These are phyloP conservation scores for Xylariaceae sp. DNA, from an alignment of 2,329 filamentous ascomycete genomes.

Conservation along the genomic window DNA sequence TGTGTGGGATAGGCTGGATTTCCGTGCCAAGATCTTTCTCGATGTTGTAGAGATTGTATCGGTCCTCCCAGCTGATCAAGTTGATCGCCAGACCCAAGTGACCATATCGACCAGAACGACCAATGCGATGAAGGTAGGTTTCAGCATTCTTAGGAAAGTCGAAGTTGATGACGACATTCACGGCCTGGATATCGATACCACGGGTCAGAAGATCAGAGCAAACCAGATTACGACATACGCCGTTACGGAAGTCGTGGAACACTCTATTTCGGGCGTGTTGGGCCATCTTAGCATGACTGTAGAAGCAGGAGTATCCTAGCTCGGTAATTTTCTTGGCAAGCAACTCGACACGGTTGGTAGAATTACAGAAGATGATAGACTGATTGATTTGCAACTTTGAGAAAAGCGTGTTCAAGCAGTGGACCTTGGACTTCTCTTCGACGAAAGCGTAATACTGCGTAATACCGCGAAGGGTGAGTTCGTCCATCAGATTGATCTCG, in stretches of 20 bases:
- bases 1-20: constrained; percentile 90
- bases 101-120: constrained; percentile 93
- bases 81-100: constrained; percentile 98
- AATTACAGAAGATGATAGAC: constrained; percentile 99
- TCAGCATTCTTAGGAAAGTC: constrained; percentile 99
- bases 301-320: constrained; percentile 98
- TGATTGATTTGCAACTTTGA: constrained; percentile 99
- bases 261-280: constrained; percentile 96
- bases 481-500: constrained; percentile 99
- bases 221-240: constrained; percentile 94
- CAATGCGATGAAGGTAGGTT: constrained; percentile 97
- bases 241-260: constrained; percentile 98
- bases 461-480: constrained; percentile 94
- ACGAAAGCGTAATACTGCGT: constrained; percentile 99
- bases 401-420: constrained; percentile 97
- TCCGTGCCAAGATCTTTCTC: constrained; percentile 96
- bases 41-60: constrained; percentile 98
- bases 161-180: constrained; percentile 99
- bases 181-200: constrained; percentile 98
- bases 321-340: constrained; percentile 99
- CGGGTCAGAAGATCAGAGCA: constrained; percentile 96
- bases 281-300: constrained; percentile 97
- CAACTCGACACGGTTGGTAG: constrained; percentile 94
- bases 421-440: constrained; percentile 98
- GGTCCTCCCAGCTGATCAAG: constrained; percentile 98